These are phyloP conservation scores for Ambrosiella cleistominuta DNA, from an alignment of 2,329 filamentous ascomycete genomes.

Conservation along the genomic window DNA sequence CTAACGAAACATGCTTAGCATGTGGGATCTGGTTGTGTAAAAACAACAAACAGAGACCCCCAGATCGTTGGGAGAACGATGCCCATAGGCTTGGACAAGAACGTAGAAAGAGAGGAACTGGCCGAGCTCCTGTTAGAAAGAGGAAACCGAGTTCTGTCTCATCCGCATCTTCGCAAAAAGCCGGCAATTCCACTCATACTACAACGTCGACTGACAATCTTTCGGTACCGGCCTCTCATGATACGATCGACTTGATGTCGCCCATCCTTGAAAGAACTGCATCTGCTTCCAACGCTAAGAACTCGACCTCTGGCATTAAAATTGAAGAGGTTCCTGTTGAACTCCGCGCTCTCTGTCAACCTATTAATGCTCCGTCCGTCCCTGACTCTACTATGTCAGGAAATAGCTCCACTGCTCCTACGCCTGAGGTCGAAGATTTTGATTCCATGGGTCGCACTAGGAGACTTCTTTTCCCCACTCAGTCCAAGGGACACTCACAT, in stretches of 20 bases:
- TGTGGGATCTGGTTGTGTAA: constrained; percentile 93
- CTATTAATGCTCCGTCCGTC: constrained; percentile 14
- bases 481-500: constrained; percentile 37
- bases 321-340: not conserved
- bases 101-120: constrained; percentile 30
- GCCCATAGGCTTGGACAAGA: constrained; percentile 34
- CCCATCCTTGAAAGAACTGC: constrained; percentile 8
- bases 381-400: not conserved
- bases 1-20: constrained; percentile 29
- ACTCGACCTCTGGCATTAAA: not conserved
- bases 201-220: constrained; percentile 33
- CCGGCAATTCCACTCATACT: constrained; percentile 21
- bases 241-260: constrained; percentile 23
- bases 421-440: constrained; percentile 8
- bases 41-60: constrained; percentile 66
- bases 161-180: constrained; percentile 20
- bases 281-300: not conserved
- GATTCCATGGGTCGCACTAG: constrained; percentile 38
- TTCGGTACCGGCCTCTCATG: constrained; percentile 34
- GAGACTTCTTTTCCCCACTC: constrained; percentile 54
- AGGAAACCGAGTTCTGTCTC: constrained; percentile 27
- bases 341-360: not conserved
- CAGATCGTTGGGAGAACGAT: constrained; percentile 63
- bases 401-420: constrained; percentile 1
- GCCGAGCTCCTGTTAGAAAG: constrained; percentile 24